phyloP scores from a whole-genome alignment of 1,284 basidiomycete genomes.

The Malassezia japonica region DNA sequence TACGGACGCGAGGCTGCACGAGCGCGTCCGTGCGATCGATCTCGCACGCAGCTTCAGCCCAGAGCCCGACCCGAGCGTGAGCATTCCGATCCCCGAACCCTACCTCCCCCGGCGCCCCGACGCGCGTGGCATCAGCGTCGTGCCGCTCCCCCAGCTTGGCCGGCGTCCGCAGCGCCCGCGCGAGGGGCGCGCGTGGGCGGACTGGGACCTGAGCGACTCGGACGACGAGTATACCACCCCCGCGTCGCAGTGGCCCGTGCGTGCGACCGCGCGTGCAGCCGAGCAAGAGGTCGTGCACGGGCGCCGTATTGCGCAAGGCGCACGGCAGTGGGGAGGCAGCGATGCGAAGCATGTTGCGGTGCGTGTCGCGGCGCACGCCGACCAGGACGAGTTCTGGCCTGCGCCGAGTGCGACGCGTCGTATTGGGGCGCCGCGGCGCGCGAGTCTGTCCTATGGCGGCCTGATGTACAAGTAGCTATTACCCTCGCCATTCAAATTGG shows the following conservation, averaged over 20 bases:
- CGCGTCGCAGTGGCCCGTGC: slow-evolving; percentile 21
- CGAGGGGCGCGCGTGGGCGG: slow-evolving; percentile 39
- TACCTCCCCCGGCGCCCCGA: slow-evolving; percentile 40
- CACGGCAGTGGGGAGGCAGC: neutral
- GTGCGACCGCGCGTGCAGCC: slow-evolving; percentile 41
- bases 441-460: neutral
- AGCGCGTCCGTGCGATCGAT: neutral
- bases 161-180: slow-evolving; percentile 35
- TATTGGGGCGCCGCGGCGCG: neutral
- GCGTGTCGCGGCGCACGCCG: neutral
- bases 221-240: slow-evolving; percentile 11
- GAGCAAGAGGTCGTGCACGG: slow-evolving; percentile 37
- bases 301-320: neutral
- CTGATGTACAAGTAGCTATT: neutral
- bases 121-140: slow-evolving; percentile 35
- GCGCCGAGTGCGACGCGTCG: slow-evolving; percentile 10
- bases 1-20: too few relatives aligned
- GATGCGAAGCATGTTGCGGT: neutral
- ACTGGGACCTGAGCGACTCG: slow-evolving; percentile 20
- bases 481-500: slow-evolving; percentile 41
- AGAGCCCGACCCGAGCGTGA: slow-evolving; percentile 24
- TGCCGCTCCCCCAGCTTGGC: slow-evolving; percentile 41
- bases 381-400: slow-evolving; percentile 14
- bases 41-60: neutral
- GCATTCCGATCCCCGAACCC: slow-evolving; percentile 34